These are phyloP conservation scores for Wickerhamiella spandovensis DNA, from an alignment of 805 yeast genomes.

Conservation along the genomic window DNA sequence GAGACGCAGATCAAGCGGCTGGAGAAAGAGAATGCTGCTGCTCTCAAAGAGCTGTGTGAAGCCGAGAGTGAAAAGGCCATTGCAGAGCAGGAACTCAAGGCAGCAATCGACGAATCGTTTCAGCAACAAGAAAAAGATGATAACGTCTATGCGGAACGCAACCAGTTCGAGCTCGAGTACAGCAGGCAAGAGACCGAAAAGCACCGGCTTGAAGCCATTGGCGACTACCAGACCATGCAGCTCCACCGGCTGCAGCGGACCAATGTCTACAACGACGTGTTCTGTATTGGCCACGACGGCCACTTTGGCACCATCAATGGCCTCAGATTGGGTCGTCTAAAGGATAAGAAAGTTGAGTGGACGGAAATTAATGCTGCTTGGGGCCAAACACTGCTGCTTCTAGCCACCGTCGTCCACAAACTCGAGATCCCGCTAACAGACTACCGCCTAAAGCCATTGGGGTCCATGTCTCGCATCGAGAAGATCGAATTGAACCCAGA, in stretches of 20 bases:
- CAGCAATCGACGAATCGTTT: slow-evolving; percentile 30
- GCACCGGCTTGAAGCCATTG: slow-evolving; percentile 48
- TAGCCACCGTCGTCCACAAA: slow-evolving; percentile 49
- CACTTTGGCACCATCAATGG: slow-evolving; percentile 82
- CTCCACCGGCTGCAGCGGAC: slow-evolving; percentile 58
- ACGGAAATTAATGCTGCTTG: slow-evolving; percentile 83
- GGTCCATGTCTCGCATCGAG: slow-evolving; percentile 68
- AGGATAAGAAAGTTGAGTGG: slow-evolving; percentile 60
- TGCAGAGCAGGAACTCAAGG: slow-evolving; percentile 28
- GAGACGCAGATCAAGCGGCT: slow-evolving; percentile 34
- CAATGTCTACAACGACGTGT: slow-evolving; percentile 73
- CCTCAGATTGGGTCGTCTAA: slow-evolving; percentile 59
- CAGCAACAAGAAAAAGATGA: slow-evolving; percentile 29
- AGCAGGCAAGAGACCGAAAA: slow-evolving; percentile 39
- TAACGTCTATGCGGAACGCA: slow-evolving; percentile 36
- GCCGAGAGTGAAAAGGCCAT: slow-evolving; percentile 24
- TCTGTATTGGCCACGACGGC: slow-evolving; percentile 73
- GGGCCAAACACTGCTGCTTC: slow-evolving; percentile 65
- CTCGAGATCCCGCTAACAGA: slow-evolving; percentile 42
- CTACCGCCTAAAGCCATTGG: slow-evolving; percentile 66
- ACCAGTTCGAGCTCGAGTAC: slow-evolving; percentile 42
- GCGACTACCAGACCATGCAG: slow-evolving; percentile 48
- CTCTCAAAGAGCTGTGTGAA: slow-evolving; percentile 25
- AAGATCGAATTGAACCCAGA: slow-evolving; percentile 32
- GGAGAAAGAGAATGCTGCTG: slow-evolving; percentile 26